A percentile compares a stretch with the other conserved stretches of the same genome.
phyloP scores from a whole-genome alignment of 345 rosid genomes.

The Linum usitatissimum region DNA sequence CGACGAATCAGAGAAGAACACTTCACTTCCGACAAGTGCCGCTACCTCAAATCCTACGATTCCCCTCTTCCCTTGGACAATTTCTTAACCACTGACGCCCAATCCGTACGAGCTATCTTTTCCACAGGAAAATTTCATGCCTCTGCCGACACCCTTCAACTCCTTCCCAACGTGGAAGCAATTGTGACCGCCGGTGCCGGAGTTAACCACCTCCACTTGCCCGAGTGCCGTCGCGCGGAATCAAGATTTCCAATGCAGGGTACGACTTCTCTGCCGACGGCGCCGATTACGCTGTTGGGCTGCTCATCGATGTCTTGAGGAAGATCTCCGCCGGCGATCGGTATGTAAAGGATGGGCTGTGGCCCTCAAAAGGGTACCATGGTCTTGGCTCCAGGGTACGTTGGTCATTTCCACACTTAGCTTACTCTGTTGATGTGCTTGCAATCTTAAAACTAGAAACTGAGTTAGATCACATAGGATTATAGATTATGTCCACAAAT shows the following conservation, averaged over 20 bases:
- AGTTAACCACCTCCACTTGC: constrained; percentile 11
- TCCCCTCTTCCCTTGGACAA: background rate
- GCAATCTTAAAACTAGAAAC: too few species aligned
- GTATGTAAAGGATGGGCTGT: background rate
- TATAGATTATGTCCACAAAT: too few species aligned
- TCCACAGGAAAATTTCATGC: background rate
- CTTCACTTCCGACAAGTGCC: background rate
- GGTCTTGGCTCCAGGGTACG: background rate
- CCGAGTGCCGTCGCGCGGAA: constrained; percentile 10
- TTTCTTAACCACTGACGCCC: background rate
- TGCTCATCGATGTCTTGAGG: constrained; percentile 13
- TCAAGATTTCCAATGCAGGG: constrained; percentile 10
- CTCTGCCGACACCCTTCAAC: background rate
- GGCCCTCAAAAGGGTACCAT: constrained; percentile 3
- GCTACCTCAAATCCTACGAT: background rate
- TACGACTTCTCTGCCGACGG: constrained; percentile 8
- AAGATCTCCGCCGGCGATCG: constrained; percentile 12
- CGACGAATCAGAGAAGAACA: background rate
- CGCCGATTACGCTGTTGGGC: constrained; percentile 10
- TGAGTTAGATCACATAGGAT: too few species aligned
- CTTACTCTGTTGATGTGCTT: too few species aligned
- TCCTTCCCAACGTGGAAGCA: background rate
- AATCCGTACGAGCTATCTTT: constrained; percentile 7
- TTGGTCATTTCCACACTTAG: background rate
- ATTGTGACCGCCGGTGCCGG: constrained; percentile 13